Base-by-base conservation (phyloP, 495 filamentous ascomycete species). In the Daldinia loculata region DNA sequence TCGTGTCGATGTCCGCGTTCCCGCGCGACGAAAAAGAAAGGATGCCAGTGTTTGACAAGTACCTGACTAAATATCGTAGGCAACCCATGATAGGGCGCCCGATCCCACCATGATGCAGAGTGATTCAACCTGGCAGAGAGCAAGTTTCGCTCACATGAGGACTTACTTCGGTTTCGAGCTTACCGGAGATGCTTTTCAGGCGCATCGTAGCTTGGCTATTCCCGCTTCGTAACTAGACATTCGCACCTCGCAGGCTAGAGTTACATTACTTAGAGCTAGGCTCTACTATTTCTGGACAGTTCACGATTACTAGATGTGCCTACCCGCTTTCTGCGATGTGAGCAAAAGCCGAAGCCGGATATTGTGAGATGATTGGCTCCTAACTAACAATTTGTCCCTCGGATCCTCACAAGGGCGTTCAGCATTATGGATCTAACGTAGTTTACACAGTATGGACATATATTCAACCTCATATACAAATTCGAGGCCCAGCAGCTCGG, bases 51-150 rank as follows among this genome's bases (percentile, higher is more conserved):
- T 73, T 63, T 66, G 57, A 73, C 66, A 66, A 69, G 70, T 69
- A 38, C 70, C 61, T 66, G 62, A 63, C 61, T 65, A 69, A 65
- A 73, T 69, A 73, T 73, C 66, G 70, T 73, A 51, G 62, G 34
- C 43, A 30, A 27, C 45, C 50, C 34, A 59, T 66, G 52, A 69
- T 66, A 73, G 66, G 66, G 17, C 64, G 32, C 50, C 36, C 51
- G 29, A 57, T 65, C 39, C 58, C 58, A 66, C 66, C 62, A 62
- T 53, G 51, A 66, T 66, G 55, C 70, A 66, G 41, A 52, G 56
- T 56, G 27, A 61, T 68, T 57, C 61, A 56, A 66, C 39, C 56
- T 62, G 34, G 34, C 63, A 43, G 41, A 59, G 56, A 48, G 30
- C 39, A 59, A 56, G 26, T 58, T 63, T 66, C 52, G 58, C 63